Percentiles rank a stretch among this genome's conserved stretches.
These are phyloP conservation scores for Fusarium austroafricanum DNA, from an alignment of 2,329 filamentous ascomycete species.

Conservation along the genomic window DNA sequence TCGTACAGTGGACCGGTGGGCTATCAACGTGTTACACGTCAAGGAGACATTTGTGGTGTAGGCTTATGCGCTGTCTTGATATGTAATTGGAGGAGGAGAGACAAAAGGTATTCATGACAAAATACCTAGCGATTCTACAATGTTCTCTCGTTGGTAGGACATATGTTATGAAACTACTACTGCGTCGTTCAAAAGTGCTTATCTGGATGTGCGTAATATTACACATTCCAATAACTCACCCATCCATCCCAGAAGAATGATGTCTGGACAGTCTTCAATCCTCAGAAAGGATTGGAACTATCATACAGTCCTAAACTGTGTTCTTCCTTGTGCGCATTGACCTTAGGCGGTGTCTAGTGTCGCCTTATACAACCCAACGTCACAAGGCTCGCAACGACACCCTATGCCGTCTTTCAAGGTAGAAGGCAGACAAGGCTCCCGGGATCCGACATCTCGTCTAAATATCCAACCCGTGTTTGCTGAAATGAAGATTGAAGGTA, in stretches of 20 bases:
- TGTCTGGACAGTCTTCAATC: too few relatives aligned
- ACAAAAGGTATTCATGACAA: background rate
- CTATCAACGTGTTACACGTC: constrained; percentile 18
- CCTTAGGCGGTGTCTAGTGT: background rate
- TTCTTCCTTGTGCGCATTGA: background rate
- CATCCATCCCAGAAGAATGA: background rate
- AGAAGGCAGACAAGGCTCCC: background rate
- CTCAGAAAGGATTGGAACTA: background rate
- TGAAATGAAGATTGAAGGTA: background rate
- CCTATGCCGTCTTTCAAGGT: background rate
- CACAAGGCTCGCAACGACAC: background rate
- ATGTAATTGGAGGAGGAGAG: background rate
- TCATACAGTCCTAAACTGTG: background rate
- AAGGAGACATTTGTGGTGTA: background rate
- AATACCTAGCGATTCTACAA: background rate
- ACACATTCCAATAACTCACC: background rate
- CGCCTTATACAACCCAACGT: constrained; percentile 1
- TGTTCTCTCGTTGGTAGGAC: background rate
- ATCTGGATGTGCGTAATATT: background rate
- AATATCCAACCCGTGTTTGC: background rate
- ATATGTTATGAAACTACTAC: background rate
- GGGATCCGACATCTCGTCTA: background rate
- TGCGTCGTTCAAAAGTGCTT: background rate
- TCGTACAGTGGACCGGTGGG: constrained; percentile 16
- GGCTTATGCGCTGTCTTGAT: background rate